Evolutionary conservation across 2,329 filamentous ascomycete genomes (phyloP).

Genomic region (Mycosphaerella sp.): DNA sequence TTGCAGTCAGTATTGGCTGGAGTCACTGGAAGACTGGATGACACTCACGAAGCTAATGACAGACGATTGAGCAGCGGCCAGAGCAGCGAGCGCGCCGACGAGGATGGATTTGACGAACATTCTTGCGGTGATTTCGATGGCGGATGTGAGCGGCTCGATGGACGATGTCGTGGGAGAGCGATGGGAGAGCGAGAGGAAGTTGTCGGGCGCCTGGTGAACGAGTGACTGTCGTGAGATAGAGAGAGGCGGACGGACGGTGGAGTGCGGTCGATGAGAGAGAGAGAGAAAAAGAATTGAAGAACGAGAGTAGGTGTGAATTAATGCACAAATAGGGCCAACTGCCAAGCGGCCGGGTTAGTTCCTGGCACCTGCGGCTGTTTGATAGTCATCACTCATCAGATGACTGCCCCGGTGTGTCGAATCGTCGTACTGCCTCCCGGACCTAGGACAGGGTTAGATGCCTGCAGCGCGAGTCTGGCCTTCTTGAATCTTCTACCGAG

Average conservation of each 20-base stretch:
- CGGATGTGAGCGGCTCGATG: background rate
- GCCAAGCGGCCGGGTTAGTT: too few relatives aligned
- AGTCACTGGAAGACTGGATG: background rate
- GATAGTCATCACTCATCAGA: too few relatives aligned
- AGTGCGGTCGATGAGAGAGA: background rate
- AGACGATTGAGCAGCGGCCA: constrained; percentile 43
- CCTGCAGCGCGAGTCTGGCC: too few relatives aligned
- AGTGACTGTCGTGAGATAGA: background rate
- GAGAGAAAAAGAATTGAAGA: background rate
- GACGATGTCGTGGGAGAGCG: background rate
- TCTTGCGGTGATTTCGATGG: constrained; percentile 16
- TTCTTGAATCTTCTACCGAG: too few relatives aligned
- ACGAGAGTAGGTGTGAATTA: background rate
- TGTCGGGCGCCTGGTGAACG: background rate
- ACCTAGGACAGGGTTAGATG: too few relatives aligned
- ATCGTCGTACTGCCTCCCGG: background rate
- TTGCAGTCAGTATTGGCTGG: background rate
- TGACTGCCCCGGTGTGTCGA: background rate
- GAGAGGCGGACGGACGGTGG: background rate
- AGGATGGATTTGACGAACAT: constrained; percentile 50
- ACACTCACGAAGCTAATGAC: constrained; percentile 48
- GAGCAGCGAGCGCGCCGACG: constrained; percentile 40
- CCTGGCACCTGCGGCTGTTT: too few relatives aligned
- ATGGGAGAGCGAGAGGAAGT: background rate
- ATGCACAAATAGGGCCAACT: too few relatives aligned